Percentiles rank a stretch among this genome's conserved stretches.
Evolutionary conservation across 139 green algal genomes (phyloP).

Genomic region (Chlamydomonas urium): DNA sequence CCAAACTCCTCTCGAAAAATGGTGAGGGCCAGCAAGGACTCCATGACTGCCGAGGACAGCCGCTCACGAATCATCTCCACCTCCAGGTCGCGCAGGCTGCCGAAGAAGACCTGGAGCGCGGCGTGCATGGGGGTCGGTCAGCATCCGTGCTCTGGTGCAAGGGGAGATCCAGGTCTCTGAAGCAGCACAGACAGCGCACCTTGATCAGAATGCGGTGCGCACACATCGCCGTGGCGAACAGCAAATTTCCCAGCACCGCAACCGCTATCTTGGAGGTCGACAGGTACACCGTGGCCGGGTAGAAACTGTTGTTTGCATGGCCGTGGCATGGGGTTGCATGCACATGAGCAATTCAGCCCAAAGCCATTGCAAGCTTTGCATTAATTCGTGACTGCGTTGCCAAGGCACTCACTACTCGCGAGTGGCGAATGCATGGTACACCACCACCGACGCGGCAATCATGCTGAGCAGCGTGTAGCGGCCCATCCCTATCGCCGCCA

Average conservation of each 20-base stretch:
- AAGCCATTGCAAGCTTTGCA: background rate
- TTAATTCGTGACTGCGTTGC: background rate
- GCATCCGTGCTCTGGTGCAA: background rate
- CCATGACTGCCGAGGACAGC: conserved; percentile 80
- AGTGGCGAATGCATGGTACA: conserved; percentile 90
- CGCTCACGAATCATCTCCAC: conserved; percentile 91
- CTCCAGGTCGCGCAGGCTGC: conserved; percentile 86
- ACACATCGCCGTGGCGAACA: conserved; percentile 74
- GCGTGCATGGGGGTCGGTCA: background rate
- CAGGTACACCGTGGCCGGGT: conserved; percentile 86
- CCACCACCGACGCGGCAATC: conserved; percentile 48
- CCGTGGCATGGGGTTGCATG: background rate
- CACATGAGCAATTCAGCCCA: background rate
- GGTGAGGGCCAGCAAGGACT: conserved; percentile 96
- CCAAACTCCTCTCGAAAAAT: conserved; percentile 93
- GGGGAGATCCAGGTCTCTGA: background rate
- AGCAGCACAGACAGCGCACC: conserved; percentile 38
- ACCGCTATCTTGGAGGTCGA: conserved; percentile 88
- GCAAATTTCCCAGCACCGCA: conserved; percentile 88
- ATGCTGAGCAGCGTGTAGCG: conserved; percentile 58
- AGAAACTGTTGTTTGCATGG: conserved; percentile 92
- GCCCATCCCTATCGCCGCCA: conserved; percentile 29
- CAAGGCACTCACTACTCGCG: conserved; percentile 80
- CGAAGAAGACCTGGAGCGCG: conserved; percentile 84
- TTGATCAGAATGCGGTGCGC: conserved; percentile 71